Conservation (phyloP, 2,329 filamentous ascomycete genomes). For the Sordariomycetes sp. region DNA sequence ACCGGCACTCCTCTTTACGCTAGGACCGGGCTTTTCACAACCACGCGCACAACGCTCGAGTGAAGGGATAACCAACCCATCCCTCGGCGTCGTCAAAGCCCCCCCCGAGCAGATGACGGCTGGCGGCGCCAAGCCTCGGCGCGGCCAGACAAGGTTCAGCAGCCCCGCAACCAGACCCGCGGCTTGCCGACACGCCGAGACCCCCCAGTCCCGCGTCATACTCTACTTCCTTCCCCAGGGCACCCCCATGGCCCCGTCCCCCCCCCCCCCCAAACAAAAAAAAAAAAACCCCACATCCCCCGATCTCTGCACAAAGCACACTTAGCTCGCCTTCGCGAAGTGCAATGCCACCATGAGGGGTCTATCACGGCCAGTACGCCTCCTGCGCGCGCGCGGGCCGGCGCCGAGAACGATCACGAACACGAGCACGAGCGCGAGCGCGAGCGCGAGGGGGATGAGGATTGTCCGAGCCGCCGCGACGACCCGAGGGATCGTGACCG, state of each 20-base stretch:
- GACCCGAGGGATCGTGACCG: not conserved
- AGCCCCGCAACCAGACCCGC: not conserved
- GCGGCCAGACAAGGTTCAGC: not conserved
- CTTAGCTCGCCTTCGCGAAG: not conserved
- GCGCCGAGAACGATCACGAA: not conserved
- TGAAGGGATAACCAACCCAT: not conserved
- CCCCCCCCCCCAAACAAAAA: not conserved
- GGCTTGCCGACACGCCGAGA: not conserved
- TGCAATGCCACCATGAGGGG: constrained; percentile 12
- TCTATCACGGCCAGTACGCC: constrained; percentile 6
- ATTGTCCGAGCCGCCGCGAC: not conserved
- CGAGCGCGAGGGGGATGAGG: no score
- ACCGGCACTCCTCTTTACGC: no score
- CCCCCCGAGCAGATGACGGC: not conserved
- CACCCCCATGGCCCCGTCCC: not conserved
- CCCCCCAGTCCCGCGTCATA: not conserved
- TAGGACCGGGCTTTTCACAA: no score
- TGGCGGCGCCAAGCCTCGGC: not conserved
- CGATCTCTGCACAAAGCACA: not conserved
- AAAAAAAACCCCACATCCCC: no score
- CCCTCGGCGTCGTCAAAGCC: not conserved
- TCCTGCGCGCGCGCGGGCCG: constrained; percentile 1
- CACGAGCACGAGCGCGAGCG: no score
- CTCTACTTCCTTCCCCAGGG: not conserved
- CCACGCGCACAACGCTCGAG: not conserved